Percentiles rank a stretch among this genome's conserved stretches.
Conservation (phyloP, 2,329 filamentous ascomycete species). For the Trichoderma cornu-damae region DNA sequence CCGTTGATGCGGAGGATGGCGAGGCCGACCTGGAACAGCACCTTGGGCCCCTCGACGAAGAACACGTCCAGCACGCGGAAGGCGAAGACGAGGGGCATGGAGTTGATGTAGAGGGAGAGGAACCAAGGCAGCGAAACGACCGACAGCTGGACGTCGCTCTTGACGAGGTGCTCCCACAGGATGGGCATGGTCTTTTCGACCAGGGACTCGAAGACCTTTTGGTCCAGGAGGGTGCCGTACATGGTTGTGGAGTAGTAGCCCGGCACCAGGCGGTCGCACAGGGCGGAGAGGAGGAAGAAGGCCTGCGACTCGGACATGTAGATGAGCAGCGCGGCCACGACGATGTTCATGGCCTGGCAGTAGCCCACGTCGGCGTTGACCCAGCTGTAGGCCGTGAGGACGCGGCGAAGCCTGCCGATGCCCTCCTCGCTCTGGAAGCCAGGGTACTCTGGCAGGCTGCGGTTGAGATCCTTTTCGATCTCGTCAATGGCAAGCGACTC, state of each 20-base stretch:
- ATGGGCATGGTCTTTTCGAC: slow-evolving; percentile 99
- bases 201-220: slow-evolving; percentile 93
- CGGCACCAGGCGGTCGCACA: slow-evolving; percentile 88
- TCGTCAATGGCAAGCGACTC: slow-evolving; percentile 96
- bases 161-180: slow-evolving; percentile 95
- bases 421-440: slow-evolving; percentile 96
- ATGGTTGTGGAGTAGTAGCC: slow-evolving; percentile 99
- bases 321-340: slow-evolving; percentile 94
- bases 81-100: slow-evolving; percentile 96
- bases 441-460: slow-evolving; percentile 93
- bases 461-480: slow-evolving; percentile 97
- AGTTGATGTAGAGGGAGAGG: slow-evolving; percentile 96
- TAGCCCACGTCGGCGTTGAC: slow-evolving; percentile 93
- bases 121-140: slow-evolving; percentile 98
- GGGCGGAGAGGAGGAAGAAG: slow-evolving; percentile 84
- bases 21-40: slow-evolving; percentile 91
- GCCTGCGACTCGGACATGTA: slow-evolving; percentile 97
- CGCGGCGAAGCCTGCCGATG: slow-evolving; percentile 80
- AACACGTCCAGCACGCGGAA: slow-evolving; percentile 97
- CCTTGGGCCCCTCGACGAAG: slow-evolving; percentile 95
- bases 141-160: slow-evolving; percentile 92
- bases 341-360: slow-evolving; percentile 99
- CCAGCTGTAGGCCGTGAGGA: slow-evolving; percentile 97
- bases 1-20: slow-evolving; percentile 97
- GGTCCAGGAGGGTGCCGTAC: slow-evolving; percentile 95